phyloP scores from a whole-genome alignment of 2,329 filamentous ascomycete species.

The Aspergillus japonicus region DNA sequence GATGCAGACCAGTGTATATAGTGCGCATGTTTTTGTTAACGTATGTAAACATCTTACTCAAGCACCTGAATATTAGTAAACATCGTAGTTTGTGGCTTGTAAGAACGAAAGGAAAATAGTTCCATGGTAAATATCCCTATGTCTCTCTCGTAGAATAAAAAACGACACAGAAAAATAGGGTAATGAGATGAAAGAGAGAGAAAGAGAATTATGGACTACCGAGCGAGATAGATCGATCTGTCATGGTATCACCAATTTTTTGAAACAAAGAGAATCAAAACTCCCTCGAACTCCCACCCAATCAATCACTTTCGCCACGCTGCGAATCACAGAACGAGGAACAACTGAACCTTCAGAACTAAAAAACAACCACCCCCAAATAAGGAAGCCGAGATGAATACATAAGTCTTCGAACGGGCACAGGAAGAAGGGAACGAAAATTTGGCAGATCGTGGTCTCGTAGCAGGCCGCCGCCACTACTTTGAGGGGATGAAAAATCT shows the following conservation, averaged over 20 bases:
- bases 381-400: not conserved
- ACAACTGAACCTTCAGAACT: not conserved
- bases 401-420: too few species aligned
- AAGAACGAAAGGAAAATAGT: not conserved
- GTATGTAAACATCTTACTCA: not conserved
- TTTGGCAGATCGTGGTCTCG: conserved; percentile 1
- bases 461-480: not conserved
- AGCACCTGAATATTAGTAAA: not conserved
- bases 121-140: not conserved
- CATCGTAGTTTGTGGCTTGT: too few species aligned
- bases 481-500: not conserved
- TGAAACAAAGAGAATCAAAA: conserved; percentile 1
- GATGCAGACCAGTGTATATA: not conserved
- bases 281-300: not conserved
- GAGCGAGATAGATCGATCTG: conserved; percentile 23
- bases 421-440: not conserved
- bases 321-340: conserved; percentile 6
- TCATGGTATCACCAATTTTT: not conserved
- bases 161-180: not conserved
- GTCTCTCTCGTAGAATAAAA: not conserved
- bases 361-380: not conserved
- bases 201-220: conserved; percentile 35
- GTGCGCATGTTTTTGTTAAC: not conserved
- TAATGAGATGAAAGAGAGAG: not conserved
- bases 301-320: conserved; percentile 12